A percentile compares a stretch with the other conserved stretches of the same genome.
Conservation (phyloP, 495 filamentous ascomycete genomes). For the Aspergillus olivimuriae region DNA sequence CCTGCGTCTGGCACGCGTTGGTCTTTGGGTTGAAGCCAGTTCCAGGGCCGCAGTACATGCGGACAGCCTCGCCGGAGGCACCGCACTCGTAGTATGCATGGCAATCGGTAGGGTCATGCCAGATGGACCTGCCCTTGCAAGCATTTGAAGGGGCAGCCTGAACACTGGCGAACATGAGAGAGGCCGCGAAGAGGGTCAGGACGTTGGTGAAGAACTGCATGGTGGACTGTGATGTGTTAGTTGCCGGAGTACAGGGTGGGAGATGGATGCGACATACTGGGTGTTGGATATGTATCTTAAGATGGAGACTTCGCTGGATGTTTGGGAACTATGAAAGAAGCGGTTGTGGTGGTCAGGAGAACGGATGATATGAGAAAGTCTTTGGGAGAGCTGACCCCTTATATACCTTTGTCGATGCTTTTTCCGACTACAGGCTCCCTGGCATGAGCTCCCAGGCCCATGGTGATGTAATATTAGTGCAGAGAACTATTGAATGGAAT, state of each 20-base stretch:
- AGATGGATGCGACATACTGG: too few species aligned
- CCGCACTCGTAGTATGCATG: slow-evolving; percentile 4
- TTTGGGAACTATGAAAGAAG: too few species aligned
- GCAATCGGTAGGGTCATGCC: slow-evolving; percentile 1
- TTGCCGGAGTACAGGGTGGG: too few species aligned
- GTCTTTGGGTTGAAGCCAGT: slow-evolving; percentile 2
- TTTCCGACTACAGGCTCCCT: too few species aligned
- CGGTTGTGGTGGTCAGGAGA: too few species aligned
- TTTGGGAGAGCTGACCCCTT: too few species aligned
- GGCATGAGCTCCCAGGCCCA: too few species aligned
- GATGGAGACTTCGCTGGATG: too few species aligned
- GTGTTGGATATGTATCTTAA: too few species aligned
- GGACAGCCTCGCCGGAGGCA: not conserved
- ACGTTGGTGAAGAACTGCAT: slow-evolving; percentile 1
- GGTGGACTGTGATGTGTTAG: not conserved
- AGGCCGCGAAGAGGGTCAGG: slow-evolving; percentile 4
- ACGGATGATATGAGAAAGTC: too few species aligned
- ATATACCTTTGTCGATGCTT: too few species aligned
- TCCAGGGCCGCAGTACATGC: slow-evolving; percentile 2
- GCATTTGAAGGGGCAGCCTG: not conserved
- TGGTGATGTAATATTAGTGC: not conserved
- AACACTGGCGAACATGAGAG: slow-evolving; percentile 1
- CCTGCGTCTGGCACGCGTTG: slow-evolving; percentile 1
- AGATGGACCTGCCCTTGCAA: slow-evolving; percentile 2
- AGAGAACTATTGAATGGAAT: not conserved